Evolutionary conservation across 75 land plant genomes (phyloP).

Genomic region (Gnetum montanum): DNA sequence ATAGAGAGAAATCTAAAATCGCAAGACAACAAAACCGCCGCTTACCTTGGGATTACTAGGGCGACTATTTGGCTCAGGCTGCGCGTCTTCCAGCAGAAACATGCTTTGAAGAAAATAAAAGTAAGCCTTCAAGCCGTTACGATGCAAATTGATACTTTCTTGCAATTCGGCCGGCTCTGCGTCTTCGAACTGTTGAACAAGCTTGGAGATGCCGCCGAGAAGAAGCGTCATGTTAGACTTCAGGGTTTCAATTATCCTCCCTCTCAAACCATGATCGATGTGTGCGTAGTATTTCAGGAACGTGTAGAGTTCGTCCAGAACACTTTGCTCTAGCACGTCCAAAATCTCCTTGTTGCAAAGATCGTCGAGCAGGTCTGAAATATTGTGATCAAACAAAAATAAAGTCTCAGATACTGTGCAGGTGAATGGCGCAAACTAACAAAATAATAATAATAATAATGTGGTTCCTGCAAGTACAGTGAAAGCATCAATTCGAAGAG

Average conservation of each 20-base stretch:
- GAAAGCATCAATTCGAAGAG: no score
- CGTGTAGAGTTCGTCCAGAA: constrained; percentile 83
- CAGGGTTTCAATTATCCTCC: constrained; percentile 68
- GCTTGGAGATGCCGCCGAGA: constrained; percentile 62
- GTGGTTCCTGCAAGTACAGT: background rate
- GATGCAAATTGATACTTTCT: constrained; percentile 54
- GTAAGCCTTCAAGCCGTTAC: constrained; percentile 83
- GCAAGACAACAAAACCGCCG: background rate
- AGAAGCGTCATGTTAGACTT: constrained; percentile 84
- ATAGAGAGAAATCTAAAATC: background rate
- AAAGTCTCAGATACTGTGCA: constrained; percentile 86
- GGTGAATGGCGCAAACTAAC: constrained; percentile 3
- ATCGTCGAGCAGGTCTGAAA: no score
- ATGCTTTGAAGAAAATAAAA: constrained; percentile 66
- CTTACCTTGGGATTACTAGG: constrained; percentile 6
- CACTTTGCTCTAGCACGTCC: constrained; percentile 80
- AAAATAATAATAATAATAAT: background rate
- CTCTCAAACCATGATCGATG: constrained; percentile 40
- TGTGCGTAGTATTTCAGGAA: constrained; percentile 47
- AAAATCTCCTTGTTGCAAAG: constrained; percentile 86
- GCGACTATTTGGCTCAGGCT: background rate
- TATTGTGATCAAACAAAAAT: no score
- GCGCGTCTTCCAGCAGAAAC: constrained; percentile 46
- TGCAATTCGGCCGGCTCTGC: constrained; percentile 12
- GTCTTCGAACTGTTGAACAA: constrained; percentile 24